phyloP scores from a whole-genome alignment of 1,284 basidiomycete species.

The Heterobasidion annosum region DNA sequence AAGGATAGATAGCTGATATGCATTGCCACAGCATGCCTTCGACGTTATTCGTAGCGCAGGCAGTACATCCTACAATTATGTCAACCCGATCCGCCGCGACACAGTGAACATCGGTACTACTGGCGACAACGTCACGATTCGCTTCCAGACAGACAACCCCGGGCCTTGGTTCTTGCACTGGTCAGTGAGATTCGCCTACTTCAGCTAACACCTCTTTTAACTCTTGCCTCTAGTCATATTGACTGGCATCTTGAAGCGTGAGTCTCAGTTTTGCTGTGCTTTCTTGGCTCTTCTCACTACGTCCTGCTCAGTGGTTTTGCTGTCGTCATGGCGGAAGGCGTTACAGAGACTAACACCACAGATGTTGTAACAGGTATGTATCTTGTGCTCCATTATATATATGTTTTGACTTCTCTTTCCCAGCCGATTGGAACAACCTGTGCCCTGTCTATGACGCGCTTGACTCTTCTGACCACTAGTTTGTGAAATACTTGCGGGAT shows the following conservation, averaged over 20 bases:
- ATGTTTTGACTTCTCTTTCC: background rate
- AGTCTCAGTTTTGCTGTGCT: slow-evolving; percentile 14
- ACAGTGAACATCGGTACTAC: slow-evolving; percentile 15
- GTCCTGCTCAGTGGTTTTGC: slow-evolving; percentile 16
- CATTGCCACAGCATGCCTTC: slow-evolving; percentile 14
- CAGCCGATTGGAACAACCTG: background rate
- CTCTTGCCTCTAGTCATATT: background rate
- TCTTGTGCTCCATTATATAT: background rate
- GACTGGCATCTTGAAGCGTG: slow-evolving; percentile 15
- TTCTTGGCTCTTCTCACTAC: background rate
- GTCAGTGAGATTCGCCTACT: background rate
- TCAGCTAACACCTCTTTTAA: background rate
- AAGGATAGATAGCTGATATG: too few species aligned
- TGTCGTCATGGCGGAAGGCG: slow-evolving; percentile 21
- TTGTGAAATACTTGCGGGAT: too few species aligned
- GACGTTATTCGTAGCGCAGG: slow-evolving; percentile 18
- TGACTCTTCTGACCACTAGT: background rate
- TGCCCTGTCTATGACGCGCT: background rate
- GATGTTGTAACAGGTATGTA: background rate
- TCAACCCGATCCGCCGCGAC: slow-evolving; percentile 23
- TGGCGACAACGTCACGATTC: slow-evolving; percentile 17
- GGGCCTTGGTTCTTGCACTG: slow-evolving; percentile 43
- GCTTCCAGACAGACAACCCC: slow-evolving; percentile 30
- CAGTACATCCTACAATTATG: slow-evolving; percentile 24
- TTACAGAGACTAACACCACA: background rate